These are phyloP conservation scores for Ganoderma meredithae DNA, from an alignment of 1,284 basidiomycete species.

Conservation along the genomic window DNA sequence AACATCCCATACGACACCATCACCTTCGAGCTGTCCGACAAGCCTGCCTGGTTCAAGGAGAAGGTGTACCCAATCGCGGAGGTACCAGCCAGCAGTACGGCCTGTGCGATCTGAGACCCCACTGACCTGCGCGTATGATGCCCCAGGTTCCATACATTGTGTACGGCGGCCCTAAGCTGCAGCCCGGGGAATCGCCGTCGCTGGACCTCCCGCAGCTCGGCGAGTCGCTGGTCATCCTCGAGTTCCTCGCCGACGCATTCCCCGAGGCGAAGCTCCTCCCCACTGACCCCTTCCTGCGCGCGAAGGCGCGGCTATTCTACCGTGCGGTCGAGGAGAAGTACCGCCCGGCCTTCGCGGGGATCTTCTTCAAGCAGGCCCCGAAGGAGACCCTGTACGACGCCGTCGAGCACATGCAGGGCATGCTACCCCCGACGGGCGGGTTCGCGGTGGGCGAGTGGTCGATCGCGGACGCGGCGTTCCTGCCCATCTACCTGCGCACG, in stretches of 20 bases:
- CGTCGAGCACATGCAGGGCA: conserved; percentile 41
- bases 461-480: conserved; percentile 61
- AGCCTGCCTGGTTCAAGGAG: conserved; percentile 44
- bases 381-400: conserved; percentile 47
- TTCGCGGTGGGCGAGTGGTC: conserved; percentile 49
- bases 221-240: conserved; percentile 68
- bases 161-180: conserved; percentile 61
- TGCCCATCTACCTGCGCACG: conserved; percentile 45
- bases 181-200: conserved; percentile 56
- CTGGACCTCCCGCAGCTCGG: conserved; percentile 60
- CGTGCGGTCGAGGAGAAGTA: conserved; percentile 56
- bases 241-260: conserved; percentile 66
- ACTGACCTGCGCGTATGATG: background rate
- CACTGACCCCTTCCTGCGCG: conserved; percentile 60
- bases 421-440: conserved; percentile 39
- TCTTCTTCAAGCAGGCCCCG: conserved; percentile 45
- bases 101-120: conserved; percentile 17
- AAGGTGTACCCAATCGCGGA: conserved; percentile 43
- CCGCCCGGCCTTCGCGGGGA: conserved; percentile 39
- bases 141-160: conserved; percentile 58
- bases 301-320: conserved; percentile 66
- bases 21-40: conserved; percentile 40
- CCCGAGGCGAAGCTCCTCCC: conserved; percentile 57
- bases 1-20: conserved; percentile 27
- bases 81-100: background rate